Conservation (phyloP, 1,139 yeast genomes). For the Yamadazyma songkhlaensis region DNA sequence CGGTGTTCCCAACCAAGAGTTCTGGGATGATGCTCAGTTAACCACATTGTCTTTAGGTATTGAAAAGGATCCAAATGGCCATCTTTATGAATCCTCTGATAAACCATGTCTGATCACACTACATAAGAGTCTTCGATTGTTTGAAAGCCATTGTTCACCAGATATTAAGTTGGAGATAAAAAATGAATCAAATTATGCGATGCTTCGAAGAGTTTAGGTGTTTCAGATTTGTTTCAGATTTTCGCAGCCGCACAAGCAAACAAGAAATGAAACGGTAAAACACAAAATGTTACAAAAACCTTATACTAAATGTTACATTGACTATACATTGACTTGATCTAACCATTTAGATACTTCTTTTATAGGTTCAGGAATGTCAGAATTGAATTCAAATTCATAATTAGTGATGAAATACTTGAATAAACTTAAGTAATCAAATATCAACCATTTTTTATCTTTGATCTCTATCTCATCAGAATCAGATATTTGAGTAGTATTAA, state of each 20-base stretch:
- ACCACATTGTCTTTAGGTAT: too few species aligned
- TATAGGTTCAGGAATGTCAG: slow-evolving; percentile 1
- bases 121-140: too few species aligned
- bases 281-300: too few species aligned
- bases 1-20: too few species aligned
- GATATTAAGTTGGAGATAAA: too few species aligned
- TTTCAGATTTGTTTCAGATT: neutral
- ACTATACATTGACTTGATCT: slow-evolving; percentile 10
- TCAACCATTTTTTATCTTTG: slow-evolving; percentile 40
- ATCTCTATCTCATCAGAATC: slow-evolving; percentile 22
- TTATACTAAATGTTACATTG: neutral
- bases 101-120: too few species aligned
- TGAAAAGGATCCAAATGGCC: too few species aligned
- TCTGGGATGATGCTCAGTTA: too few species aligned
- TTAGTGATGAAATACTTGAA: slow-evolving; percentile 40
- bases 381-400: slow-evolving; percentile 1
- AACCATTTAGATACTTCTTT: slow-evolving; percentile 12
- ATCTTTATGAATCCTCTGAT: too few species aligned
- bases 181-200: too few species aligned
- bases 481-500: neutral
- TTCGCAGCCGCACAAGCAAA: neutral
- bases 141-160: too few species aligned
- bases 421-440: slow-evolving; percentile 43
- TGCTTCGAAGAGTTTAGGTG: neutral
- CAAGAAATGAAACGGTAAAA: too few species aligned